These are phyloP conservation scores for Calonectria ilicicola DNA, from an alignment of 2,329 filamentous ascomycete species.

Conservation along the genomic window DNA sequence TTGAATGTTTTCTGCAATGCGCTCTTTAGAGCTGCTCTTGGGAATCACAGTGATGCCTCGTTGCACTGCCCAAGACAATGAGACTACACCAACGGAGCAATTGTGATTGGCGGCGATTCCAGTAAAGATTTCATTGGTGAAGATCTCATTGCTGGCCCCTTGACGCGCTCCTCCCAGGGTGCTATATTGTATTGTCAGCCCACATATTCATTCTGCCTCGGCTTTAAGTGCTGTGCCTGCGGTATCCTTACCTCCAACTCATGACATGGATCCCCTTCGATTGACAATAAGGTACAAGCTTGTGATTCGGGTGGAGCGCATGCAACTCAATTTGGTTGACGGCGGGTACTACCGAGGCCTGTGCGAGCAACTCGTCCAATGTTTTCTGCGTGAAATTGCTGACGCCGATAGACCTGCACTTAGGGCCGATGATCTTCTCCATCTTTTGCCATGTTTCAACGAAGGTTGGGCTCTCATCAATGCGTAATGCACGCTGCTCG, in stretches of 20 bases:
- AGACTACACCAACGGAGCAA: constrained; percentile 5
- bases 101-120: neutral
- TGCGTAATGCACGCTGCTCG: constrained; percentile 30
- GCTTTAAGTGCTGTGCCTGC: no score
- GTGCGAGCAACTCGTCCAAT: neutral
- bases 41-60: constrained; percentile 13
- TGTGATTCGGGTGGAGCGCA: constrained; percentile 11
- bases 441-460: constrained; percentile 30
- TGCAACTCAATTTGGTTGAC: constrained; percentile 19
- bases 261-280: constrained; percentile 19
- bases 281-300: constrained; percentile 5
- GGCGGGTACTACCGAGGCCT: constrained; percentile 7
- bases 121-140: constrained; percentile 7
- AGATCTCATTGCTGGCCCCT: neutral
- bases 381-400: constrained; percentile 22
- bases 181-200: neutral
- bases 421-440: constrained; percentile 10
- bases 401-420: constrained; percentile 16
- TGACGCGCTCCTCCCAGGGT: constrained; percentile 5
- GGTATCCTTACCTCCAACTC: constrained; percentile 11
- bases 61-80: constrained; percentile 15
- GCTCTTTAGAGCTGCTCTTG: constrained; percentile 13
- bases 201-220: neutral
- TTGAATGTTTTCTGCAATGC: constrained; percentile 15
- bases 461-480: constrained; percentile 41